Base-by-base conservation (phyloP, 2,329 filamentous ascomycete species). In the Phaeosphaeriaceae sp. region DNA sequence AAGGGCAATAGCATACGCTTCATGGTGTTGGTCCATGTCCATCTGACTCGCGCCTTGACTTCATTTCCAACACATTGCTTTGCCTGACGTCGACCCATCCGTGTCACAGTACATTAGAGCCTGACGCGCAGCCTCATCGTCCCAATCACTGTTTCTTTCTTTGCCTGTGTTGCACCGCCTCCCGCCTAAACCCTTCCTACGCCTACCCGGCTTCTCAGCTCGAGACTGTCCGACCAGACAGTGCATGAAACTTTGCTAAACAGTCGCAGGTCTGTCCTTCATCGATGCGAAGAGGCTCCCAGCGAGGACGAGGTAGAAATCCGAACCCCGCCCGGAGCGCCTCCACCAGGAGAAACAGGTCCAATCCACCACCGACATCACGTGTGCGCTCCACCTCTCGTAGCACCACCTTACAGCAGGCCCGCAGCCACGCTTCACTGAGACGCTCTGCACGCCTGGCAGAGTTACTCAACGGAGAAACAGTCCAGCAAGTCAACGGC, bases 201-300 rank as follows among this genome's bases (percentile, higher is more conserved):
- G 31, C 21, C n/a, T 27, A 48, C 25, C 44, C 21, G 7, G 20
- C 20, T 41, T 54, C 53, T 53, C 45, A 52, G 51, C 55, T 33
- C 54, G 49, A 46, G 51, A 49, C 61, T 61, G 62, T 68, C 72
- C 67, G 63, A 62, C 69, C 56, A 51, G 63, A 48, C 36, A 42
- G 24, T 45, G 55, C 46, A 54, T 62, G 63, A 66, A 67, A 64
- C 44, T 63, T 58, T 68, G 63, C 72, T 74, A 74, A 75, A 61
- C 55, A 63, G 48, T 58, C 58, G 33, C 57, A 74, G 70, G 58
- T 69, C 66, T 60, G 68, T 60, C 68, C 72, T 72, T 70, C 70
- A 61, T 64, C 70, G 70, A 77, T 76, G 73, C 70, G 69, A 76
- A 77, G 72, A 66, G 69, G 71, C 63, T 62, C 67, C 64, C 67